phyloP scores from a whole-genome alignment of 2,329 filamentous ascomycete genomes.

The Verticillium albo-atrum region DNA sequence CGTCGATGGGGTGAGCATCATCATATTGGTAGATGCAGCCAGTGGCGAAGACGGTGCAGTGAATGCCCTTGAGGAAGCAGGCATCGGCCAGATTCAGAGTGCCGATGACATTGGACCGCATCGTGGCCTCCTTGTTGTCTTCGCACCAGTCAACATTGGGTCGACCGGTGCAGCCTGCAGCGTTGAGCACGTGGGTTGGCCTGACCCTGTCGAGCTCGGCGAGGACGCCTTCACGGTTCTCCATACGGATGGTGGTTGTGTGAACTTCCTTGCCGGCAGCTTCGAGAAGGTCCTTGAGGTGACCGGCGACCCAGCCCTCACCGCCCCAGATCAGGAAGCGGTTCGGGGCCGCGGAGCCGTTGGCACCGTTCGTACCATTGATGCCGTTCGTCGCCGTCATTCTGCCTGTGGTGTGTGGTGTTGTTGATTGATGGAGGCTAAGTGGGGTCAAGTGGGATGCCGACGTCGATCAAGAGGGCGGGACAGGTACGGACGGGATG shows the following conservation, averaged over 20 bases:
- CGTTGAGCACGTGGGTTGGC: conserved; percentile 64
- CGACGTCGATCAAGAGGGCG: background rate
- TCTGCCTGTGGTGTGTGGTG: background rate
- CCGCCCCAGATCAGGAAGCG: conserved; percentile 63
- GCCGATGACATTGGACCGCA: conserved; percentile 63
- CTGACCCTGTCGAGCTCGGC: conserved; percentile 52
- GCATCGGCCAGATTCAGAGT: conserved; percentile 59
- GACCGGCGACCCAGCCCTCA: conserved; percentile 58
- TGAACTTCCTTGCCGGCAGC: conserved; percentile 56
- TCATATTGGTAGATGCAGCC: conserved; percentile 66
- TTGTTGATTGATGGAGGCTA: background rate
- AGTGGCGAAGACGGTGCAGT: conserved; percentile 63
- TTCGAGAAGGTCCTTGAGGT: conserved; percentile 54
- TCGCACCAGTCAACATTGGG: conserved; percentile 71
- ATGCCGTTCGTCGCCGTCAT: background rate
- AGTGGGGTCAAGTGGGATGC: background rate
- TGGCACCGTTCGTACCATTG: conserved; percentile 21
- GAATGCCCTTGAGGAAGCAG: conserved; percentile 54
- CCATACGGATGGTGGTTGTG: conserved; percentile 60
- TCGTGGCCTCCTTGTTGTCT: conserved; percentile 62
- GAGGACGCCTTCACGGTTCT: conserved; percentile 54
- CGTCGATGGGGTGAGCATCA: conserved; percentile 54
- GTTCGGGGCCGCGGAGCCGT: conserved; percentile 21
- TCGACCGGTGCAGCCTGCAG: conserved; percentile 60
- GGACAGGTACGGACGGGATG: background rate